A percentile compares a stretch with the other conserved stretches of the same genome.
Conservation (phyloP, 139 green algal species). For the Penium margaritaceum region DNA sequence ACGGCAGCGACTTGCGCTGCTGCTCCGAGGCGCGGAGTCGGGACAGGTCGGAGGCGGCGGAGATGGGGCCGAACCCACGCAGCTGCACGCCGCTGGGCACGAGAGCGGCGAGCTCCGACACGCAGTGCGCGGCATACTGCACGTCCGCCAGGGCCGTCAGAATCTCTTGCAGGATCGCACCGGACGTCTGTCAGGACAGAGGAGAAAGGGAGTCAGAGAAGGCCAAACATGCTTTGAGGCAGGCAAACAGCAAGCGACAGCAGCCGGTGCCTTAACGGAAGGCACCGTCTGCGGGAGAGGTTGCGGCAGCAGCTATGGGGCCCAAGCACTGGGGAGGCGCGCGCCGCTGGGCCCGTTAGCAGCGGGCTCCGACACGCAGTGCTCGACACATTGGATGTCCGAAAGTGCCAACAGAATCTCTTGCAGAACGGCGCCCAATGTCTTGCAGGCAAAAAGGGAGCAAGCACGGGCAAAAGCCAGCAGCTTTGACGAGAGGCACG, state of each 20-base stretch:
- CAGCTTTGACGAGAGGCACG: no score
- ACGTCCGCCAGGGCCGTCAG: not conserved
- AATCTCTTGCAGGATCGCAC: not conserved
- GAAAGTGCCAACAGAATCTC: not conserved
- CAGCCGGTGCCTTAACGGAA: no score
- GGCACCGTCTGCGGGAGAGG: no score
- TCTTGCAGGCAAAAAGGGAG: not conserved
- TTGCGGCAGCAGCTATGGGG: no score
- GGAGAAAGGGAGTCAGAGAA: no score
- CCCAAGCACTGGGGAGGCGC: no score
- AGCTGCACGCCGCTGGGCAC: not conserved
- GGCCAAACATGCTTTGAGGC: no score
- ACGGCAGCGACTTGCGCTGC: no score
- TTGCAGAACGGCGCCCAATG: not conserved
- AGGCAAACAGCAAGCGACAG: no score
- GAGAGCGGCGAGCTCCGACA: constrained; percentile 4
- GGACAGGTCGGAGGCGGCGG: no score
- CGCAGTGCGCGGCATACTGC: not conserved
- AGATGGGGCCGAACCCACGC: no score
- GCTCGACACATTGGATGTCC: not conserved
- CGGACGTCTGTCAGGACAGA: constrained; percentile 4
- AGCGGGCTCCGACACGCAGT: not conserved
- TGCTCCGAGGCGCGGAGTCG: no score
- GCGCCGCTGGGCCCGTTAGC: not conserved
- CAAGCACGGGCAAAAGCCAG: not conserved